Evolutionary conservation across 2,329 filamentous ascomycete genomes (phyloP).

Genomic region (Claviceps sp.): DNA sequence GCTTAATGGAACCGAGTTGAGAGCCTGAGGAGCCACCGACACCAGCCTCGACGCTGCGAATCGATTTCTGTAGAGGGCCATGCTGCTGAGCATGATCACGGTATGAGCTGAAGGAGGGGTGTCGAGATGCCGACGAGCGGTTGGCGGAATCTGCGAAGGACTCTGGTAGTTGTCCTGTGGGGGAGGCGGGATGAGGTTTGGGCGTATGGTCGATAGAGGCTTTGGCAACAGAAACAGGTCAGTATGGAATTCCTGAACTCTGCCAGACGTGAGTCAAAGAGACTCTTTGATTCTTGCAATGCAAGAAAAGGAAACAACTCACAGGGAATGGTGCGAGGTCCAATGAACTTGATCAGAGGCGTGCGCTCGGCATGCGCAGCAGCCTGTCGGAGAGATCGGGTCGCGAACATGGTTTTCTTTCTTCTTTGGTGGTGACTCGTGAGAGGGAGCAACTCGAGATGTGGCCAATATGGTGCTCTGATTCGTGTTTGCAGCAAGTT

Average conservation of each 20-base stretch:
- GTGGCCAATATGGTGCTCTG: background rate
- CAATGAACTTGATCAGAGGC: constrained; percentile 49
- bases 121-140: constrained; percentile 23
- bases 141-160: constrained; percentile 27
- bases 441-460: background rate
- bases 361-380: constrained; percentile 46
- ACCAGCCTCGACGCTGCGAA: constrained; percentile 25
- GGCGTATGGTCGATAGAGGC: constrained; percentile 61
- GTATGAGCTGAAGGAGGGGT: constrained; percentile 60
- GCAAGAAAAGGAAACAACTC: background rate
- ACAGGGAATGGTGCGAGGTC: constrained; percentile 47
- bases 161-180: constrained; percentile 47
- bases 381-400: constrained; percentile 43
- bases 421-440: background rate
- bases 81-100: constrained; percentile 67
- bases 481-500: background rate
- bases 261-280: too few relatives aligned
- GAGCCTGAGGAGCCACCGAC: constrained; percentile 53
- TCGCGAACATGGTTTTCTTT: constrained; percentile 35
- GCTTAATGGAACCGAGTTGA: constrained; percentile 57
- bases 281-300: background rate
- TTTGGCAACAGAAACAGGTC: constrained; percentile 20
- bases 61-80: constrained; percentile 54
- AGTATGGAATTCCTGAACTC: constrained; percentile 5
- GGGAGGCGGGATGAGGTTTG: constrained; percentile 59